phyloP scores from a whole-genome alignment of 208 protist species.

The Leishmania guyanensis region DNA sequence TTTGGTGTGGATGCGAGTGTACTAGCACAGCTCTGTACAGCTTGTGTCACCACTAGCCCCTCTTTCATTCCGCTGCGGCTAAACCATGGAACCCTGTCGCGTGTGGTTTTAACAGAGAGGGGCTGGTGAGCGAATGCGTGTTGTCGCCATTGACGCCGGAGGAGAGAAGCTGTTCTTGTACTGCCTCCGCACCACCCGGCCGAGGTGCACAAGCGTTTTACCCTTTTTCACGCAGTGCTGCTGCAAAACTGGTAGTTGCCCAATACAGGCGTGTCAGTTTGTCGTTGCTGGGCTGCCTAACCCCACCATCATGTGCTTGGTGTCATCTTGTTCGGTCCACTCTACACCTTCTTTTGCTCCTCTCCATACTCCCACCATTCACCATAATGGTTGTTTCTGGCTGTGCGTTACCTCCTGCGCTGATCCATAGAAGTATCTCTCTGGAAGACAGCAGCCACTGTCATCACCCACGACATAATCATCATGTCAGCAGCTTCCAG shows the following conservation, averaged over 20 bases:
- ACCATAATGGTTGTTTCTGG: neutral
- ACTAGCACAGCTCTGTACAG: neutral
- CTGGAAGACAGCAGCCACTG: neutral
- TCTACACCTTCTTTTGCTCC: neutral
- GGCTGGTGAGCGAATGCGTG: neutral
- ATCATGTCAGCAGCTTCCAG: conserved; percentile 10
- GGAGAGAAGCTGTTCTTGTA: neutral
- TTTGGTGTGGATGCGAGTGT: neutral
- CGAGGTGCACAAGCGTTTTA: neutral
- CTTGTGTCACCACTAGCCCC: neutral
- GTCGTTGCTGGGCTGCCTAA: neutral
- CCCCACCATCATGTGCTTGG: neutral
- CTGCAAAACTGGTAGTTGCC: neutral
- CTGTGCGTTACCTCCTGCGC: too few relatives aligned
- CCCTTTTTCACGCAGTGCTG: neutral
- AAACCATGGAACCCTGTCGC: neutral
- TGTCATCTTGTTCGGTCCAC: neutral
- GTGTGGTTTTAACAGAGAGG: neutral
- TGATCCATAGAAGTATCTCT: neutral
- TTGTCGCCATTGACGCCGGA: neutral
- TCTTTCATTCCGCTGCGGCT: neutral
- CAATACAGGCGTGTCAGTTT: neutral
- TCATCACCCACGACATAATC: neutral
- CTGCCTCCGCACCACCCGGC: neutral
- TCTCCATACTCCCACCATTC: neutral